Evolutionary conservation across 768 basidiomycete species (phyloP), one percentile per base, ranked within the genome.

Genomic region (Vishniacozyma victoriae): DNA sequence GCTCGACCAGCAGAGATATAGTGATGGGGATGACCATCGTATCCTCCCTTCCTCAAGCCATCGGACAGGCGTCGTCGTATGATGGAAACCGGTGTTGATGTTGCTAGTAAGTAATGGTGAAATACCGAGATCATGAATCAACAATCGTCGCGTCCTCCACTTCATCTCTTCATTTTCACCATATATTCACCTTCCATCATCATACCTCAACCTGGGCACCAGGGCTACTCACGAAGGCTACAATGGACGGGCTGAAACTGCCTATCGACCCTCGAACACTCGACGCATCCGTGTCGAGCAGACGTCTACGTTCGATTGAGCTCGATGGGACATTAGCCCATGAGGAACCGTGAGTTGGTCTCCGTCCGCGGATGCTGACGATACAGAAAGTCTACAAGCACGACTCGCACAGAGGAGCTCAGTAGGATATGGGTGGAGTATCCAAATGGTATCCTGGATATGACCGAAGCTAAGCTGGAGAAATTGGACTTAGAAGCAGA

Each of bases 1-100:
- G 42, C 52, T 69, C 64, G 20, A 59, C 60, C 19, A 71, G 57
- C 29, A 71, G 61, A 16, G 70, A 57, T 50, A 55, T 57, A 49
- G 64, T 70, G 52, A 67, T 42, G 1, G 35, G 23, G 26, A 36
- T 39, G 42, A 51, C 50, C 54, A 55, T 51, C 38, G 40, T 42
- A 37, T n/a, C n/a, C n/a, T n/a, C n/a, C n/a, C n/a, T n/a, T 29
- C 41, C 38, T 47, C 47, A 38, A 24, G 16, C 26, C 48, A 46
- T 48, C 14, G 20, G 41, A 14, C 24, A 45, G 36, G 39, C 13
- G 25, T 3, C 16, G 18, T 18, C 22, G 26, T 25, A 39, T 24
- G 41, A 43, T 16, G 12, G 25, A 14, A 11, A 25, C 20, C 12
- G 41, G 29, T 19, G 24, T 35, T 18, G 31, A n/a, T 14, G n/a